Percentiles rank a stretch among this genome's conserved stretches.
Evolutionary conservation across 108 stramenopile genomes (phyloP).

Genomic region (Fragilariopsis cylindrus): DNA sequence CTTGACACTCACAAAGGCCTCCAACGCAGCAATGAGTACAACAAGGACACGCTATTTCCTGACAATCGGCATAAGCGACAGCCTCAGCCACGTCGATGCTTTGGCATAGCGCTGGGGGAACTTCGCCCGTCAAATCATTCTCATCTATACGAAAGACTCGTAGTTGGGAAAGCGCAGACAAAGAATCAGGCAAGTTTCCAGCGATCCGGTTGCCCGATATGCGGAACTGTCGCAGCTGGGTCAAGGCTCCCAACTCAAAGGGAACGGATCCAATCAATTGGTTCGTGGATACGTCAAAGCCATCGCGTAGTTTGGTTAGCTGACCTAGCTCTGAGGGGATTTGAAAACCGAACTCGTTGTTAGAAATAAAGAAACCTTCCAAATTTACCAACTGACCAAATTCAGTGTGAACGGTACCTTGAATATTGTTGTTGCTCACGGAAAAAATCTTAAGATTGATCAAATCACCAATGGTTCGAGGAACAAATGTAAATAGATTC

Average conservation of each 20-base stretch:
- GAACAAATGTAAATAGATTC: constrained; percentile 26
- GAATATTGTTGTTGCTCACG: constrained; percentile 51
- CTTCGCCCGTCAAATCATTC: constrained; percentile 37
- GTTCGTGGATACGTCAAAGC: constrained; percentile 56
- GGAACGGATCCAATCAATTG: constrained; percentile 53
- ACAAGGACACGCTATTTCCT: constrained; percentile 29
- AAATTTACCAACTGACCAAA: constrained; percentile 53
- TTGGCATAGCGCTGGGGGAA: constrained; percentile 28
- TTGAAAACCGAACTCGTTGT: constrained; percentile 50
- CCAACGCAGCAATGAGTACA: constrained; percentile 35
- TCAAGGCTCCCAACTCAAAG: constrained; percentile 36
- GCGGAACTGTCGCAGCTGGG: constrained; percentile 28
- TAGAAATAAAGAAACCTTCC: constrained; percentile 48
- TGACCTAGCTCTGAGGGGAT: constrained; percentile 67
- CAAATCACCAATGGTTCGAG: constrained; percentile 36
- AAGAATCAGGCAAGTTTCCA: constrained; percentile 24
- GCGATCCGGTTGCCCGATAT: constrained; percentile 29
- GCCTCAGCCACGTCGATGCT: constrained; percentile 12
- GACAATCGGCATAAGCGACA: constrained; percentile 33
- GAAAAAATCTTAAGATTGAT: constrained; percentile 34
- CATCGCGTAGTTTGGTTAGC: constrained; percentile 46
- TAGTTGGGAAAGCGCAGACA: constrained; percentile 17
- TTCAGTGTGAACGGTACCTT: constrained; percentile 53
- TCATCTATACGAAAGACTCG: constrained; percentile 39
- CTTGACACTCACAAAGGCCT: constrained; percentile 8